A percentile compares a stretch with the other conserved stretches of the same genome.
Conservation (phyloP, 2,329 filamentous ascomycete genomes). For the Diplodia intermedia region DNA sequence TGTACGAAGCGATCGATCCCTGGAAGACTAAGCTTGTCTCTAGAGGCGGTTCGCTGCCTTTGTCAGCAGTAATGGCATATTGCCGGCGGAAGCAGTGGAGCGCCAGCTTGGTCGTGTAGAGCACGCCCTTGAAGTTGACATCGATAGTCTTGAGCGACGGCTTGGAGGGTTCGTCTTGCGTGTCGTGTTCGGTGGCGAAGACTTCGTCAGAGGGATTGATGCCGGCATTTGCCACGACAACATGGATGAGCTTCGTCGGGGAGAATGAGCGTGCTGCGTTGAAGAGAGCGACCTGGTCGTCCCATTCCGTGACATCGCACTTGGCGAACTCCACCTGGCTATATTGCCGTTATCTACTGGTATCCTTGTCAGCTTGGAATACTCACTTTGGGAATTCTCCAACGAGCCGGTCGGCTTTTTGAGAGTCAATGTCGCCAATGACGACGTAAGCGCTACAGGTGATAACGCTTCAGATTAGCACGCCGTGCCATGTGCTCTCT, state of each 20-base stretch:
- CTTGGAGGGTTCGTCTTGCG: conserved; percentile 39
- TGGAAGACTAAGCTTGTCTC: conserved; percentile 8
- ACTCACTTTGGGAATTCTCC: background rate
- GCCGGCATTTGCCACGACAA: conserved; percentile 59
- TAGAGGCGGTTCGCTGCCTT: background rate
- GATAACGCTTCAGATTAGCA: background rate
- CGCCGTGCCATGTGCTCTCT: background rate
- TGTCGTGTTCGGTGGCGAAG: conserved; percentile 39
- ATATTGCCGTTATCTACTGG: conserved; percentile 5
- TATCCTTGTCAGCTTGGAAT: background rate
- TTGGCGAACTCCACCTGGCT: conserved; percentile 46
- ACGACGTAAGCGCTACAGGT: conserved; percentile 3
- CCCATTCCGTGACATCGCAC: conserved; percentile 55
- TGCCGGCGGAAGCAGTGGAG: conserved; percentile 54
- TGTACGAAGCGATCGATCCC: conserved; percentile 1
- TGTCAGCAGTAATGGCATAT: background rate
- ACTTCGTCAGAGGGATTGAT: conserved; percentile 51
- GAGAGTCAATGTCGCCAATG: conserved; percentile 2
- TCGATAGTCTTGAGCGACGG: conserved; percentile 53
- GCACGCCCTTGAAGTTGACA: conserved; percentile 51
- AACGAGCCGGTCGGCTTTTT: background rate
- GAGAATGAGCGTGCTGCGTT: conserved; percentile 49
- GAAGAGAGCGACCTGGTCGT: conserved; percentile 53
- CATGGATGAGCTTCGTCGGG: conserved; percentile 51
- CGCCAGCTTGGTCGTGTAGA: conserved; percentile 57